These are phyloP conservation scores for Ustilago loliicola DNA, from an alignment of 1,284 basidiomycete genomes.

Conservation along the genomic window DNA sequence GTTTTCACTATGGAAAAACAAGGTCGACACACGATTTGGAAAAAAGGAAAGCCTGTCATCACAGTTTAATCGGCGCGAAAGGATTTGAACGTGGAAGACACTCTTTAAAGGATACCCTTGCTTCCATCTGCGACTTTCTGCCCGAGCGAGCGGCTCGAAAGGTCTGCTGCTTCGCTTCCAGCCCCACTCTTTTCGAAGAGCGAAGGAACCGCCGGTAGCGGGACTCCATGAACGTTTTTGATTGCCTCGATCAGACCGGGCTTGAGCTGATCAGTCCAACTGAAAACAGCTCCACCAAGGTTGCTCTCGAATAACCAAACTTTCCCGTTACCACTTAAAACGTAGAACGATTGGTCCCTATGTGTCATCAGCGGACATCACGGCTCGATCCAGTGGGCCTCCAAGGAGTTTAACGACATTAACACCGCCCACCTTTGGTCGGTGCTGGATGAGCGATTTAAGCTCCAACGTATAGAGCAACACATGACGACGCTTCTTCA, in stretches of 20 bases:
- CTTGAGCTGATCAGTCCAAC: background rate
- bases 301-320: slow-evolving; percentile 8
- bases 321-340: background rate
- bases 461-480: background rate
- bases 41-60: background rate
- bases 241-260: background rate
- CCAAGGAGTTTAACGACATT: slow-evolving; percentile 1
- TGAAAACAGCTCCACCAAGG: background rate
- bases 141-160: background rate
- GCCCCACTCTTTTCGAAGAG: background rate
- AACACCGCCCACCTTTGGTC: background rate
- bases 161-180: background rate
- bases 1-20: too few relatives aligned
- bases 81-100: background rate
- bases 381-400: background rate
- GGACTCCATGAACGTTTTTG: background rate
- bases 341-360: background rate
- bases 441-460: background rate
- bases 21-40: too few relatives aligned
- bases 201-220: background rate
- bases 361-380: slow-evolving; percentile 2
- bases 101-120: background rate
- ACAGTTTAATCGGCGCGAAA: background rate
- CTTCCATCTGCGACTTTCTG: background rate
- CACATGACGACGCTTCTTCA: background rate